phyloP scores from a whole-genome alignment of 352 stramenopile species.

The Globisporangium nodosum region DNA sequence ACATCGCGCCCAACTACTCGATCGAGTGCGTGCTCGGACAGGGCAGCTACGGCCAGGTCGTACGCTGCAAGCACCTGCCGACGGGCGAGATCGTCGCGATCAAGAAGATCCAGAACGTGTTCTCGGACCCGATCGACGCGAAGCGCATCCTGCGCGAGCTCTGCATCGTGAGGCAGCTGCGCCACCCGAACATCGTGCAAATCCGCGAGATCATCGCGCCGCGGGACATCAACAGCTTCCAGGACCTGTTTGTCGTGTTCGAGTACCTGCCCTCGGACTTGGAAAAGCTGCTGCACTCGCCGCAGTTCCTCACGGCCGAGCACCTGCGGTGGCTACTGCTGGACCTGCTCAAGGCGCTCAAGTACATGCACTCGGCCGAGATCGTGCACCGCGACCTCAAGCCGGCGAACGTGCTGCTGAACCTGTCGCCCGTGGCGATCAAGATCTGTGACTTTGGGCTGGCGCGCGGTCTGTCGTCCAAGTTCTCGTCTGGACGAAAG shows the following conservation, averaged over 20 bases:
- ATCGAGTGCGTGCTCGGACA: conserved; percentile 83
- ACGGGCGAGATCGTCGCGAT: conserved; percentile 86
- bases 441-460: conserved; percentile 88
- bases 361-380: conserved; percentile 88
- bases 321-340: conserved; percentile 82
- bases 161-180: conserved; percentile 77
- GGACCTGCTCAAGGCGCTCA: conserved; percentile 82
- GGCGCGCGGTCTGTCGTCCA: conserved; percentile 62
- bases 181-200: conserved; percentile 85
- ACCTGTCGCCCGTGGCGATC: conserved; percentile 79
- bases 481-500: conserved; percentile 34
- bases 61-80: conserved; percentile 83
- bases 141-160: conserved; percentile 84
- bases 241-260: conserved; percentile 84
- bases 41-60: conserved; percentile 82
- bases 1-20: conserved; percentile 79
- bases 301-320: conserved; percentile 80
- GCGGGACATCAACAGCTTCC: conserved; percentile 60
- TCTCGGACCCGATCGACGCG: conserved; percentile 82
- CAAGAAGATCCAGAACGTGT: conserved; percentile 89
- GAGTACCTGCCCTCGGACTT: conserved; percentile 82
- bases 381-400: conserved; percentile 89
- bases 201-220: conserved; percentile 85
- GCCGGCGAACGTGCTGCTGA: conserved; percentile 84
- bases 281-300: conserved; percentile 81